Conservation (phyloP, 495 filamentous ascomycete genomes). For the Glarea lozoyensis region DNA sequence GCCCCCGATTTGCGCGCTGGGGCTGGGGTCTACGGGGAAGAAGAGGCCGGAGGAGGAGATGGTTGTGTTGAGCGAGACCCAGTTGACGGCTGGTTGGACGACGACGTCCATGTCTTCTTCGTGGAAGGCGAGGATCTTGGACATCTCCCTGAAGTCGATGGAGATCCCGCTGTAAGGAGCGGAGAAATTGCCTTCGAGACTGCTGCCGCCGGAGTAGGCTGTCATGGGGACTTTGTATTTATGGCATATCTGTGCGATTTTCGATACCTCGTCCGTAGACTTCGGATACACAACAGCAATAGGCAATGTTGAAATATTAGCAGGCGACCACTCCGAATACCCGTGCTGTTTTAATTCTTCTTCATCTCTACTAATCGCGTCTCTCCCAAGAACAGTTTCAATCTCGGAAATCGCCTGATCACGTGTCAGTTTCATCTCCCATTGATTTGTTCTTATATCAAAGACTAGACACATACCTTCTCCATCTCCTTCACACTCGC, state of each 20-base stretch:
- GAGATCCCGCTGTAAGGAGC: constrained; percentile 73
- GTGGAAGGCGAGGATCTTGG: constrained; percentile 66
- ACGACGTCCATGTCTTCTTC: constrained; percentile 82
- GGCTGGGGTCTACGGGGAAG: constrained; percentile 50
- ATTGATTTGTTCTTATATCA: neutral
- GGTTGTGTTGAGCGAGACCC: constrained; percentile 75
- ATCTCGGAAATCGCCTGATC: too few relatives aligned
- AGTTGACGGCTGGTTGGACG: constrained; percentile 77
- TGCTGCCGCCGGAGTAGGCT: constrained; percentile 67
- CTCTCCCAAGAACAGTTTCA: constrained; percentile 33
- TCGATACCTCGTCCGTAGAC: constrained; percentile 67
- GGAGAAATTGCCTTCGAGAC: constrained; percentile 78
- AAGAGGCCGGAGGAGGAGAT: constrained; percentile 61
- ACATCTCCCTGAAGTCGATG: constrained; percentile 79
- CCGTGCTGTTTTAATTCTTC: constrained; percentile 72
- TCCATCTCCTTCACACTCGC: constrained; percentile 42
- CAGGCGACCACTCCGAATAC: constrained; percentile 78
- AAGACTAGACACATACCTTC: constrained; percentile 27
- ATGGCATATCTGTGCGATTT: constrained; percentile 69
- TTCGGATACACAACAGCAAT: constrained; percentile 72
- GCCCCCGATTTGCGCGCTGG: constrained; percentile 51
- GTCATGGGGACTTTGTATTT: constrained; percentile 79
- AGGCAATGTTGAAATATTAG: constrained; percentile 63
- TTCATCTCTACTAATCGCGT: constrained; percentile 49
- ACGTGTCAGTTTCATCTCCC: neutral